Percentiles rank a stretch among this genome's conserved stretches.
phyloP scores from a whole-genome alignment of 2,329 filamentous ascomycete genomes.

The Ceratocystis huliohia region DNA sequence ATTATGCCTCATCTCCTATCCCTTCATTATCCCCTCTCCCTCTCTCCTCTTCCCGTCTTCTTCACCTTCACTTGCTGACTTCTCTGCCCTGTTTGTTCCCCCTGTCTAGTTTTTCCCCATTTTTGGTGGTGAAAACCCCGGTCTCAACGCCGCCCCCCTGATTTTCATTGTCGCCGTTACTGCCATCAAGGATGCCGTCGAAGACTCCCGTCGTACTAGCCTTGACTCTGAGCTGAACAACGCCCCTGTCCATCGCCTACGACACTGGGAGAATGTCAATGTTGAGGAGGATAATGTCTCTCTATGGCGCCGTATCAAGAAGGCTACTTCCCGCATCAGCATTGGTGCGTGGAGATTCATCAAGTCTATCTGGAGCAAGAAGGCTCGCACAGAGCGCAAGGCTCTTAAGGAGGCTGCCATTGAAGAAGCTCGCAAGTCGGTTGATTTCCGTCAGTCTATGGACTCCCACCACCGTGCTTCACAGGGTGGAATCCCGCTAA shows the following conservation, averaged over 20 bases:
- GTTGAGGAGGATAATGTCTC: conserved; percentile 77
- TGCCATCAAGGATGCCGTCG: conserved; percentile 84
- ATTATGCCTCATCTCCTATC: background rate
- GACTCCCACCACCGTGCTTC: conserved; percentile 42
- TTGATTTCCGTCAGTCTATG: conserved; percentile 32
- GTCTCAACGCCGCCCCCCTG: conserved; percentile 75
- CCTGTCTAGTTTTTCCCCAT: conserved; percentile 74
- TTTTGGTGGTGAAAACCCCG: conserved; percentile 84
- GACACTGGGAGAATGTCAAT: conserved; percentile 88
- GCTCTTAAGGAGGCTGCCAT: conserved; percentile 33
- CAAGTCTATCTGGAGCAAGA: conserved; percentile 38
- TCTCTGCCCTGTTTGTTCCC: conserved; percentile 16
- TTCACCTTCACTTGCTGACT: conserved; percentile 7
- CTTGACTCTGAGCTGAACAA: conserved; percentile 94
- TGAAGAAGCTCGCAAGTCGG: conserved; percentile 51
- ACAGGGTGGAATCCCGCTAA: conserved; percentile 67
- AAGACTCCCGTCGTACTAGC: conserved; percentile 84
- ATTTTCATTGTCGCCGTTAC: conserved; percentile 87
- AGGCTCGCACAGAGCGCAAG: conserved; percentile 37
- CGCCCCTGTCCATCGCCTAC: conserved; percentile 77
- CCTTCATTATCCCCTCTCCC: background rate
- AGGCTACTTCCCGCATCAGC: conserved; percentile 57
- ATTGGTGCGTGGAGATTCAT: conserved; percentile 40
- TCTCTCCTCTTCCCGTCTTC: conserved; percentile 13
- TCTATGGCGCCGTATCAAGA: conserved; percentile 79